Evolutionary conservation across 352 stramenopile genomes (phyloP).

Genomic region (Blastocystis sp.): DNA sequence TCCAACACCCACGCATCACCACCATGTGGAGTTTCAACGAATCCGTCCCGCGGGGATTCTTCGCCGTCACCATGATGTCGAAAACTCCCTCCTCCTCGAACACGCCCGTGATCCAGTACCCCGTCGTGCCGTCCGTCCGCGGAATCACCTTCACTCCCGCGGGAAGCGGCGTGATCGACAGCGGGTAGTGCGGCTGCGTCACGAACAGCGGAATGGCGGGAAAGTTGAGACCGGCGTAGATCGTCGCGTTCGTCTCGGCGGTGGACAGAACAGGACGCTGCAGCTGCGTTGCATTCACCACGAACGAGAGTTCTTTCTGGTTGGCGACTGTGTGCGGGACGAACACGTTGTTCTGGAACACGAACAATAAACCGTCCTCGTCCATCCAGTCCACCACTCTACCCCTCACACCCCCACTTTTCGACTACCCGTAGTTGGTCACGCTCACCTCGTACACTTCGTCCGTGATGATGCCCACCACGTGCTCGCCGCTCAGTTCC

Average conservation of each 20-base stretch:
- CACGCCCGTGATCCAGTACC: conserved; percentile 26
- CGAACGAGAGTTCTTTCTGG: too few relatives aligned
- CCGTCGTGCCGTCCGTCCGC: neutral
- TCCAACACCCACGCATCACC: neutral
- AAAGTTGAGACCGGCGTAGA: conserved; percentile 16
- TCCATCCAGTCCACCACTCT: neutral
- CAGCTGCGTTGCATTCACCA: neutral
- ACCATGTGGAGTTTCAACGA: neutral
- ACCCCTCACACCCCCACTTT: neutral
- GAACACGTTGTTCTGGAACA: conserved; percentile 22
- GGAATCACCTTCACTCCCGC: neutral
- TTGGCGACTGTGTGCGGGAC: neutral
- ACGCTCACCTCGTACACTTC: neutral
- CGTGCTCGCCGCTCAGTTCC: neutral
- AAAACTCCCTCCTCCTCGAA: neutral
- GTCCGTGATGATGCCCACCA: neutral
- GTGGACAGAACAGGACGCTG: neutral
- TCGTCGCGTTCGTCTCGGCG: neutral
- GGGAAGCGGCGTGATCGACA: conserved; percentile 19
- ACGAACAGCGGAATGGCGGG: conserved; percentile 8
- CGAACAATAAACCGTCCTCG: conserved; percentile 19
- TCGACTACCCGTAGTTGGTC: neutral
- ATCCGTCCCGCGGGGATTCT: conserved; percentile 37
- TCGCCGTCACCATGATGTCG: conserved; percentile 5
- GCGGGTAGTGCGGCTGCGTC: conserved; percentile 32